These are phyloP conservation scores for Zygoascus ofunaensis DNA, from an alignment of 805 yeast species.

Conservation along the genomic window DNA sequence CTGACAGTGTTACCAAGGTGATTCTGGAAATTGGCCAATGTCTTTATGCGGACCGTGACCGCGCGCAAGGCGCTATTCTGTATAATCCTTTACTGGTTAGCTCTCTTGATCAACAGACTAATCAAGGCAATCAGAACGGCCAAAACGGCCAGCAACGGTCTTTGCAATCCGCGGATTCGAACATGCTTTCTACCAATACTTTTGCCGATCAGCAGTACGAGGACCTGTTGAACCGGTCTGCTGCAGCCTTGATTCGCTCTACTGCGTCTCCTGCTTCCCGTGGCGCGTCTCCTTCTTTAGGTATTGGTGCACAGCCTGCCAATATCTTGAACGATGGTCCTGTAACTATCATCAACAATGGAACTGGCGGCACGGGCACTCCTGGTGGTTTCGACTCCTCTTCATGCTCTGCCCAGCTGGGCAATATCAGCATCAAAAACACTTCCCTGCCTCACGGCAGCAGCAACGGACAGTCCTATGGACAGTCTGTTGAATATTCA, in stretches of 20 bases:
- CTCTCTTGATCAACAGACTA: neutral
- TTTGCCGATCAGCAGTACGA: too few species aligned
- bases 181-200: neutral
- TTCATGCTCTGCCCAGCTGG: neutral
- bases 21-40: conserved; percentile 56
- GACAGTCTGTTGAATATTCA: too few species aligned
- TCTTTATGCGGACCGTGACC: conserved; percentile 63
- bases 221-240: neutral
- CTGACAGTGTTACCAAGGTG: conserved; percentile 50
- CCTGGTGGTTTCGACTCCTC: neutral
- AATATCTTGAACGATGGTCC: neutral
- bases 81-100: conserved; percentile 31
- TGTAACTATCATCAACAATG: neutral
- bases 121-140: neutral
- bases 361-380: neutral
- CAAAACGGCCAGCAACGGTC: neutral
- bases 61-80: conserved; percentile 52
- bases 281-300: neutral
- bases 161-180: neutral
- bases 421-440: neutral
- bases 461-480: too few species aligned
- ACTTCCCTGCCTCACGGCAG: neutral
- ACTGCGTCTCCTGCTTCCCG: neutral
- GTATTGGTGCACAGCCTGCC: neutral
- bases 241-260: too few species aligned